Percentiles rank a stretch among this genome's conserved stretches.
Evolutionary conservation across 768 basidiomycete genomes (phyloP).

Genomic region (Jaapia argillacea): DNA sequence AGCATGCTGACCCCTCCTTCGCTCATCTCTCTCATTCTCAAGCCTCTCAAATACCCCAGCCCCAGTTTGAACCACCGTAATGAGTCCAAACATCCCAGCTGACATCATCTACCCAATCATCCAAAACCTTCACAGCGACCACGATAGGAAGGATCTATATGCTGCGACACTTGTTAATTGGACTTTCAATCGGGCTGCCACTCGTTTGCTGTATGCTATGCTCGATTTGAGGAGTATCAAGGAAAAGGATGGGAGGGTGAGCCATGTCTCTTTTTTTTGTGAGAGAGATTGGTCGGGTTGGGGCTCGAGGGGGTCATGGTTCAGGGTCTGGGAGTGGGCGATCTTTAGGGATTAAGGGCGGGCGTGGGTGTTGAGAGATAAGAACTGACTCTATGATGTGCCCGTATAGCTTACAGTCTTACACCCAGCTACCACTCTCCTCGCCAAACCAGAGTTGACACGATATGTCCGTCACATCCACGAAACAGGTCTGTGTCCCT

Average conservation of each 20-base stretch:
- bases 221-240: slow-evolving; percentile 42
- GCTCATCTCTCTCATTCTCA: too few relatives aligned
- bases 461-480: slow-evolving; percentile 51
- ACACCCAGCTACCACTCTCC: slow-evolving; percentile 49
- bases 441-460: slow-evolving; percentile 48
- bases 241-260: slow-evolving; percentile 3
- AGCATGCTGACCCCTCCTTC: too few relatives aligned
- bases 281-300: too few relatives aligned
- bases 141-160: slow-evolving; percentile 41
- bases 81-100: too few relatives aligned
- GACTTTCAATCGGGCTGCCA: slow-evolving; percentile 44
- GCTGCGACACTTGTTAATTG: slow-evolving; percentile 45
- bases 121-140: slow-evolving; percentile 36
- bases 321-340: too few relatives aligned
- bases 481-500: slow-evolving; percentile 50
- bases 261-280: background rate
- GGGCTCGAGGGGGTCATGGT: too few relatives aligned
- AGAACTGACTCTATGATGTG: background rate
- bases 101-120: slow-evolving; percentile 36
- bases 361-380: too few relatives aligned
- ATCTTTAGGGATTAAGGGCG: too few relatives aligned
- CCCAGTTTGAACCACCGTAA: too few relatives aligned
- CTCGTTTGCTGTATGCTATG: slow-evolving; percentile 49
- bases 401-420: slow-evolving; percentile 20
- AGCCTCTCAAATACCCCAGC: too few relatives aligned